Conservation (phyloP, 257 asterid genomes). For the Coffea eugenioides region DNA sequence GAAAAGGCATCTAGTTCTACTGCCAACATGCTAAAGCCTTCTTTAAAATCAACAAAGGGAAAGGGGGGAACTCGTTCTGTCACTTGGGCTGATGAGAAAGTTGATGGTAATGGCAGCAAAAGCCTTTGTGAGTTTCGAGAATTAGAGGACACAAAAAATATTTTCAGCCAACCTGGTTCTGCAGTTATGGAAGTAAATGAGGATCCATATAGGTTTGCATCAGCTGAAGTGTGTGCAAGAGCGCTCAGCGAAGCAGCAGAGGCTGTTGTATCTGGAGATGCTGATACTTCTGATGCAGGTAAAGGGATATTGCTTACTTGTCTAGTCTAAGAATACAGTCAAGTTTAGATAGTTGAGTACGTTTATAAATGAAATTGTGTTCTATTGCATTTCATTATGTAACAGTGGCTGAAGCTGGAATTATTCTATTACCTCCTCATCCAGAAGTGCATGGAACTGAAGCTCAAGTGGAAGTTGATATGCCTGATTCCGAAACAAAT, state of each 20-base stretch:
- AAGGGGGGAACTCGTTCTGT: constrained; percentile 54
- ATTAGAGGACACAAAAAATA: constrained; percentile 28
- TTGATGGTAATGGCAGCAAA: constrained; percentile 29
- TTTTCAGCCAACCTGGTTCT: constrained; percentile 25
- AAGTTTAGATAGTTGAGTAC: background rate
- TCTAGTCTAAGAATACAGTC: background rate
- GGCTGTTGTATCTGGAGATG: constrained; percentile 69
- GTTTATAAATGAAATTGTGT: constrained; percentile 15
- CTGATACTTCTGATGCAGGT: constrained; percentile 75
- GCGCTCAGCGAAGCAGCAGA: constrained; percentile 80
- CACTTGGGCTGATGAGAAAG: constrained; percentile 83
- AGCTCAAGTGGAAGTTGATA: constrained; percentile 37
- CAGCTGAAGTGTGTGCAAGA: constrained; percentile 91
- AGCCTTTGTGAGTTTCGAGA: constrained; percentile 44
- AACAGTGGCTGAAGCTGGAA: constrained; percentile 76
- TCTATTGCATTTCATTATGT: constrained; percentile 20
- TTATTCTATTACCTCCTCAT: constrained; percentile 58
- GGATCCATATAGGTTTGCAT: constrained; percentile 49
- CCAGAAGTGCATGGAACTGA: constrained; percentile 38
- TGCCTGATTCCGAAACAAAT: constrained; percentile 41
- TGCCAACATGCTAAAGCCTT: constrained; percentile 47
- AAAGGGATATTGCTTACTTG: constrained; percentile 15
- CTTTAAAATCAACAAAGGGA: constrained; percentile 60
- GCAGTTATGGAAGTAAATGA: constrained; percentile 34
- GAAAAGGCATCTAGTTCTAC: constrained; percentile 33